Conservation (phyloP, 2,329 filamentous ascomycete genomes). For the Neofusicoccum kwambonambiense region DNA sequence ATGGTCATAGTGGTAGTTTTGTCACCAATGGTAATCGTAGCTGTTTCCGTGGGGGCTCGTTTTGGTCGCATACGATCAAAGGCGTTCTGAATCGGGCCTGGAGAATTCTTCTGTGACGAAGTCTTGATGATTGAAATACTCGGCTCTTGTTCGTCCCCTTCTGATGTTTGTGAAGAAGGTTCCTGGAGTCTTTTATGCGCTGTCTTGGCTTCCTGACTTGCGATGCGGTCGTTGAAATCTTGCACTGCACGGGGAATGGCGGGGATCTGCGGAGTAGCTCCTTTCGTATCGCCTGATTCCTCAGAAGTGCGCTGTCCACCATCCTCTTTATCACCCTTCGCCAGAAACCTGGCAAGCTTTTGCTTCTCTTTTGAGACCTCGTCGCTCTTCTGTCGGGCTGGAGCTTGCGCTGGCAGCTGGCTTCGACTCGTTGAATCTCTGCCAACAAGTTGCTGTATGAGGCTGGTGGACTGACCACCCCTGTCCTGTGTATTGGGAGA, state of each 20-base stretch:
- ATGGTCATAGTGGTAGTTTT: slow-evolving; percentile 65
- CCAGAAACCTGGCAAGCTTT: not conserved
- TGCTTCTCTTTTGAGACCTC: not conserved
- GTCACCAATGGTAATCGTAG: slow-evolving; percentile 73
- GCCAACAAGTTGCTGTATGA: slow-evolving; percentile 35
- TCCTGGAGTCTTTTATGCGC: not conserved
- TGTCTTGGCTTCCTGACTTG: slow-evolving; percentile 31
- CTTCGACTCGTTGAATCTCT: slow-evolving; percentile 28
- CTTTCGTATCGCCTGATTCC: slow-evolving; percentile 21
- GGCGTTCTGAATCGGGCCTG: slow-evolving; percentile 56
- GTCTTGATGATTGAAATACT: not conserved
- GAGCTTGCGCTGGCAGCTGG: not conserved
- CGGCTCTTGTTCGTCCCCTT: slow-evolving; percentile 17
- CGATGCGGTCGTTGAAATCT: slow-evolving; percentile 42
- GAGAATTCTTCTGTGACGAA: slow-evolving; percentile 32
- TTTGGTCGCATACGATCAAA: slow-evolving; percentile 66
- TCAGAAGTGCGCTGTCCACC: slow-evolving; percentile 26
- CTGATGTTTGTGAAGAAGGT: not conserved
- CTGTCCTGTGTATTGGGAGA: not conserved
- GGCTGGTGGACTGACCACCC: not conserved
- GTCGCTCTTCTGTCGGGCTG: not conserved
- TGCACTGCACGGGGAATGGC: slow-evolving; percentile 24
- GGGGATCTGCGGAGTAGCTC: not conserved
- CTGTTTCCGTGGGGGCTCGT: slow-evolving; percentile 61
- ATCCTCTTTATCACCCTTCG: not conserved